Base-by-base conservation (phyloP, 306 rosid species). In the Cucumis melo region DNA sequence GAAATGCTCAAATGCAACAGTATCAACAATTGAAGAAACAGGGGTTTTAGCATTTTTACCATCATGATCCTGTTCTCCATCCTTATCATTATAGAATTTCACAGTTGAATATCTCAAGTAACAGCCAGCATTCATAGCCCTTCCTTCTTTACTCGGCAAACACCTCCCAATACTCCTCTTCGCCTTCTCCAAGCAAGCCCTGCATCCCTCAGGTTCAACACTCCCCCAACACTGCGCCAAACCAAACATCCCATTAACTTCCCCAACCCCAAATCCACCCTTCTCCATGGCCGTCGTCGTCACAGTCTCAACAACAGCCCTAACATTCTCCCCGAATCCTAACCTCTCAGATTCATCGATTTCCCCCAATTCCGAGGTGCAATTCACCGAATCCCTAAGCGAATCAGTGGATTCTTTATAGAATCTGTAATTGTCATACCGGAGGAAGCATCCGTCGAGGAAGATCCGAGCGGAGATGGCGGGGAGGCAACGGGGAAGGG, bases 401-500 rank as follows among this genome's bases (percentile, higher is more conserved):
- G 87, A 44, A 55, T 83, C 85, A 0, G 81, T 79, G 11, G 56
- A 13, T 56, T 93, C 89, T 0, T 36, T 5, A 75, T 84, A 93
- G 87, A 93, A 93, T 58, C 80, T 82, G 87, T 88, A 91, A 75
- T 79, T 84, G 29, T 93, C 98, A 21, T 93, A 93, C 41, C 98
- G 87, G 9, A 91, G 88, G 85, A 88, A 91, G 84, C 98, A 93
- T 10, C 98, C 98, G 24, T 93, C 98, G n/a, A 91, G 95, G 82
- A 63, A 91, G 21, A 93, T 86, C 34, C 87, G 80, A 2, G 93
- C 95, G 0, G 97, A 75, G 80, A 85, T 16, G 0, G 93, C 83
- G 9, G 97, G 97, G 32, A 93, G 95, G 79, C 98, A 93, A 38
- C 88, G 88, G 0, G 98, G 98, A 48, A 93, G 87, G 36, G 59